Conservation (phyloP, 768 basidiomycete species). For the Roridomyces roridus region DNA sequence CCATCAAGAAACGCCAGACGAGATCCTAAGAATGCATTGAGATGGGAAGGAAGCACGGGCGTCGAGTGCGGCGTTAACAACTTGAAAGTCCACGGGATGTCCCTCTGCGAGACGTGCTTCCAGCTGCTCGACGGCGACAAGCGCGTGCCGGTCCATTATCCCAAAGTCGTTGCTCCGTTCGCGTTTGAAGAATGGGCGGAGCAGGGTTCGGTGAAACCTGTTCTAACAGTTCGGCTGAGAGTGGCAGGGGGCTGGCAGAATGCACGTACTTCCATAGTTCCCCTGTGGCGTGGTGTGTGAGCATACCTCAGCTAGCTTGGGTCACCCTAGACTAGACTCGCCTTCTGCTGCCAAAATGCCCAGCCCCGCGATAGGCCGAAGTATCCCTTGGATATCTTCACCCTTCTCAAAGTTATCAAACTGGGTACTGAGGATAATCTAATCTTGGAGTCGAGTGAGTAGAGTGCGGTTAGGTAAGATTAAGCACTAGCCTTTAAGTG, state of each 20-base stretch:
- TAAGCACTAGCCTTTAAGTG: no score
- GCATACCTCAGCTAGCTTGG: not conserved
- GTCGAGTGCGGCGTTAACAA: slow-evolving; percentile 25
- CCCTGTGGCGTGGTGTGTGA: not conserved
- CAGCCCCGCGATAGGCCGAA: slow-evolving; percentile 49
- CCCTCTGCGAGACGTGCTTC: slow-evolving; percentile 51
- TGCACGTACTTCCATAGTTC: slow-evolving; percentile 70
- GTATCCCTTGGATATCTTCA: slow-evolving; percentile 11
- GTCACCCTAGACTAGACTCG: not conserved
- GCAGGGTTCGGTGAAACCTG: slow-evolving; percentile 72
- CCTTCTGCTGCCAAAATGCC: slow-evolving; percentile 70
- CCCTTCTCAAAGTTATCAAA: slow-evolving; percentile 57
- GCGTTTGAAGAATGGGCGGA: slow-evolving; percentile 72
- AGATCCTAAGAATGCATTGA: no score
- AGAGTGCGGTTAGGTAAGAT: no score
- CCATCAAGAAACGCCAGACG: slow-evolving; percentile 62
- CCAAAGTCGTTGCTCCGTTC: slow-evolving; percentile 69
- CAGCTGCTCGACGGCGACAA: slow-evolving; percentile 50
- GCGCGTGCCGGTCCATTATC: slow-evolving; percentile 61
- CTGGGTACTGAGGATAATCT: slow-evolving; percentile 50
- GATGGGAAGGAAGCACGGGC: no score
- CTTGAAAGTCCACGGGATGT: slow-evolving; percentile 66
- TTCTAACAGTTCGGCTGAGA: slow-evolving; percentile 21
- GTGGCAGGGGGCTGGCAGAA: not conserved
- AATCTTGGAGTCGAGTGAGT: not conserved